A percentile compares a stretch with the other conserved stretches of the same genome.
These are phyloP conservation scores for Chlorella variabilis DNA, from an alignment of 163 green algal genomes.

Conservation along the genomic window DNA sequence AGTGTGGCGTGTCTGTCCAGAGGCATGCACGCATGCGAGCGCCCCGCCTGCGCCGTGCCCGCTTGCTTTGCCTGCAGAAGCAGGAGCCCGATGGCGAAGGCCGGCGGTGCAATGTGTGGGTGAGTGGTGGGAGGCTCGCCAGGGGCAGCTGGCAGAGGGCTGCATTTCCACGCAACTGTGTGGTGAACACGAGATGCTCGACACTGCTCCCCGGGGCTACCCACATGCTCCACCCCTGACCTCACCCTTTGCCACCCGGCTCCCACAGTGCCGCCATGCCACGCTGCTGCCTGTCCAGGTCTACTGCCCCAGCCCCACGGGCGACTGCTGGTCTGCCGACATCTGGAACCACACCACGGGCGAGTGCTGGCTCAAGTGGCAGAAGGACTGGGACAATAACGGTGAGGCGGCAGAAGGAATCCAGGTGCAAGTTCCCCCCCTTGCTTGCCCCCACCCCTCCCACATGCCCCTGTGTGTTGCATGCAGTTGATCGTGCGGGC, in stretches of 20 bases:
- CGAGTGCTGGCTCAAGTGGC: background rate
- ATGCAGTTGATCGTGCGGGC: constrained; percentile 30
- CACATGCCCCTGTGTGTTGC: too few relatives aligned
- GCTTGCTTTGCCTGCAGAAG: constrained; percentile 14
- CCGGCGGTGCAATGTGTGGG: constrained; percentile 40
- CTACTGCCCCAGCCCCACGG: constrained; percentile 11
- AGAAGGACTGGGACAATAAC: too few relatives aligned
- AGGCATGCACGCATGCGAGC: too few relatives aligned
- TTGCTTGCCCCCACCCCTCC: too few relatives aligned
- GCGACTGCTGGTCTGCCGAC: constrained; percentile 21
- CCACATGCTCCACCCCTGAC: too few relatives aligned
- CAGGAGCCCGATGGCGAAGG: background rate
- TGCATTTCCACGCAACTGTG: background rate
- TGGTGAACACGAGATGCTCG: background rate
- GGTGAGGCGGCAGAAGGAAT: too few relatives aligned
- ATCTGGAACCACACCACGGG: background rate
- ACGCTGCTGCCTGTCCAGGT: too few relatives aligned
- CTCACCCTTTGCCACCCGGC: too few relatives aligned
- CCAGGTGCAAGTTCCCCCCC: background rate
- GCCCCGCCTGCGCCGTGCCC: too few relatives aligned
- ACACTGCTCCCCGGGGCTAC: background rate
- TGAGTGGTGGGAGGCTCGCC: background rate
- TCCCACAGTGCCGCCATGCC: too few relatives aligned
- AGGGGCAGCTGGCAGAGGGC: too few relatives aligned
- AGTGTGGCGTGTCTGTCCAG: too few relatives aligned